Evolutionary conservation across 2,329 filamentous ascomycete species (phyloP).

Genomic region (Hypomyces perniciosus): DNA sequence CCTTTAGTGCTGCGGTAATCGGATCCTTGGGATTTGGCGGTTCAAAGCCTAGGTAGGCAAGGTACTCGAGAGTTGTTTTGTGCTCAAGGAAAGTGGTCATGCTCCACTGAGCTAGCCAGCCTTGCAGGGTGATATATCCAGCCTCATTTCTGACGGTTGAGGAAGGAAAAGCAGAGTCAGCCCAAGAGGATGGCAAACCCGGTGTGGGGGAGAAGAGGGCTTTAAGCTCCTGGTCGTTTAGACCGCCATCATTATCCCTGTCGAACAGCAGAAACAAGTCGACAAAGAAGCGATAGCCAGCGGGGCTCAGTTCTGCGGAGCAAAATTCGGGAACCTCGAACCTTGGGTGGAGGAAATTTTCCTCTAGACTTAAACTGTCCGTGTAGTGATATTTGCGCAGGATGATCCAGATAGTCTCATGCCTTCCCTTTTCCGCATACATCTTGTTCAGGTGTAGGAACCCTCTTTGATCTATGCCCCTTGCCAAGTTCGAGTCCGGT

Average conservation of each 20-base stretch:
- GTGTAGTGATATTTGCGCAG: slow-evolving; percentile 93
- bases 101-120: slow-evolving; percentile 98
- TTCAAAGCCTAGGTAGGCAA: slow-evolving; percentile 94
- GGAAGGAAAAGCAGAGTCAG: slow-evolving; percentile 81
- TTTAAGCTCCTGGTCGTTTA: slow-evolving; percentile 78
- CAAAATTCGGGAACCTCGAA: slow-evolving; percentile 90
- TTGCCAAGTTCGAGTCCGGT: slow-evolving; percentile 55
- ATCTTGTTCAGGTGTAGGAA: slow-evolving; percentile 92
- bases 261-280: slow-evolving; percentile 93
- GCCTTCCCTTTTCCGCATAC: slow-evolving; percentile 93
- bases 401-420: slow-evolving; percentile 98
- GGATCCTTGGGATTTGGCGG: slow-evolving; percentile 67
- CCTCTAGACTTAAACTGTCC: slow-evolving; percentile 85
- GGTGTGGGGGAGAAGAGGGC: slow-evolving; percentile 91
- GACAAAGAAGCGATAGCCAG: slow-evolving; percentile 95
- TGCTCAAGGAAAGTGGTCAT: slow-evolving; percentile 98
- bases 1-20: slow-evolving; percentile 78
- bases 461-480: slow-evolving; percentile 73
- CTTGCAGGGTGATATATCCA: slow-evolving; percentile 90
- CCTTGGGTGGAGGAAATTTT: slow-evolving; percentile 85
- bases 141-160: slow-evolving; percentile 94
- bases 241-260: slow-evolving; percentile 92
- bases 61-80: slow-evolving; percentile 89
- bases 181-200: slow-evolving; percentile 80
- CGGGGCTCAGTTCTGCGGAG: slow-evolving; percentile 88